Evolutionary conservation across 805 yeast species (phyloP).

Genomic region (Saturnispora quitensis): DNA sequence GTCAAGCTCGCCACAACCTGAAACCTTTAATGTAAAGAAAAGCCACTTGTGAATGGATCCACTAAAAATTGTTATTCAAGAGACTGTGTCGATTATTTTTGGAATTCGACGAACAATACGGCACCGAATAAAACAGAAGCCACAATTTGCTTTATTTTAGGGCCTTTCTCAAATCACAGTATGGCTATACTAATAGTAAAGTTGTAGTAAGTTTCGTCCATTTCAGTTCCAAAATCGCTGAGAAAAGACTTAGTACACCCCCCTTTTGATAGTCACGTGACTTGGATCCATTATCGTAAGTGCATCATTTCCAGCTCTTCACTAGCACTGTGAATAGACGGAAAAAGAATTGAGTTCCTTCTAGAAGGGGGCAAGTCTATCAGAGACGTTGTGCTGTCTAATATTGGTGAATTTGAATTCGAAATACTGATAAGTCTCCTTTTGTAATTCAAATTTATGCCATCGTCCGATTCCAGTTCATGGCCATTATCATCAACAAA

Average conservation of each 20-base stretch:
- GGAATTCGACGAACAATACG: not conserved
- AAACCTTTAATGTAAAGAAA: not conserved
- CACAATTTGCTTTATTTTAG: not conserved
- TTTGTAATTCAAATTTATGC: constrained; percentile 6
- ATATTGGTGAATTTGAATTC: constrained; percentile 11
- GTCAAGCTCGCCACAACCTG: not conserved
- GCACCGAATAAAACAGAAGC: not conserved
- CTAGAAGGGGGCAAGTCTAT: constrained; percentile 13
- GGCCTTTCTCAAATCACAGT: not conserved
- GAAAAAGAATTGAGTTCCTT: constrained; percentile 20
- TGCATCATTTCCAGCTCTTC: constrained; percentile 26
- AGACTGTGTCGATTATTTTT: not conserved
- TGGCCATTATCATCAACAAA: not conserved
- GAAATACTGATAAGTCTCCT: constrained; percentile 11
- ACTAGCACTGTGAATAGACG: constrained; percentile 21
- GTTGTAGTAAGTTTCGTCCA: not conserved
- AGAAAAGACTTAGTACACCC: not conserved
- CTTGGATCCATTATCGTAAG: constrained; percentile 7
- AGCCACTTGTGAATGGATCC: not conserved
- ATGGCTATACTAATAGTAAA: too few relatives aligned
- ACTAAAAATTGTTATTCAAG: not conserved
- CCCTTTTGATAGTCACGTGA: not conserved
- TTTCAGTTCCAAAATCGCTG: not conserved
- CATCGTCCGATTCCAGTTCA: constrained; percentile 6
- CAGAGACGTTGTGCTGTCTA: constrained; percentile 8